phyloP scores from a whole-genome alignment of 2,329 filamentous ascomycete species.

The Keithomyces neogunnii region DNA sequence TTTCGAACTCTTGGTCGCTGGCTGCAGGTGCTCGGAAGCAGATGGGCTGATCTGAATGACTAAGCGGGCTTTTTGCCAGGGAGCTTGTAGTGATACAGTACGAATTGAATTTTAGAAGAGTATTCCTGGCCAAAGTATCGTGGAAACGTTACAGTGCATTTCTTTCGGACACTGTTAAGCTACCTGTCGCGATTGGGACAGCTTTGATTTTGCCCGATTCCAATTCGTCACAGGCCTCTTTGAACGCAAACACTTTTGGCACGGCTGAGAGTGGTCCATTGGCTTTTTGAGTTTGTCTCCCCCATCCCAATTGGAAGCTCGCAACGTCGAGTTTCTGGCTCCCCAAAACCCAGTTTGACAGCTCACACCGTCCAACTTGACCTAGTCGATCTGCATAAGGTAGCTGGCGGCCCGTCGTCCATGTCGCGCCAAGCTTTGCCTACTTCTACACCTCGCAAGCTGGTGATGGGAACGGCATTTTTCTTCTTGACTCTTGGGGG shows the following conservation, averaged over 20 bases:
- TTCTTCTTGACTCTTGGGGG: background rate
- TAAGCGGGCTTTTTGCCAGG: slow-evolving; percentile 18
- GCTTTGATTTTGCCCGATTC: slow-evolving; percentile 16
- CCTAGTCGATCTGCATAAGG: background rate
- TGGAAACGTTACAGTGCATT: background rate
- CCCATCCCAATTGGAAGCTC: background rate
- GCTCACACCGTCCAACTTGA: background rate
- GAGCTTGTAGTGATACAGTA: slow-evolving; percentile 12
- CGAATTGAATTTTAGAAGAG: slow-evolving; percentile 14
- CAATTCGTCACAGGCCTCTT: slow-evolving; percentile 12
- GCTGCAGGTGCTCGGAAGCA: slow-evolving; percentile 6
- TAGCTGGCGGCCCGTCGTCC: background rate
- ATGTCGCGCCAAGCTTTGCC: background rate
- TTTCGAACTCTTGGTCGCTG: slow-evolving; percentile 15
- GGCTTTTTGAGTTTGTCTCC: background rate
- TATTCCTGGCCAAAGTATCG: too few relatives aligned
- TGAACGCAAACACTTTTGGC: background rate
- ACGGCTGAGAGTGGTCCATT: background rate
- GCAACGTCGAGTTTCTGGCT: background rate
- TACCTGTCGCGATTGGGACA: slow-evolving; percentile 10
- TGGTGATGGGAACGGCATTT: background rate
- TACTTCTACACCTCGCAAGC: too few relatives aligned
- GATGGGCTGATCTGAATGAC: slow-evolving; percentile 24
- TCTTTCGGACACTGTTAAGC: background rate
- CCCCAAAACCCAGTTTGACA: background rate